phyloP scores from a whole-genome alignment of 2,329 filamentous ascomycete genomes.

The Nigrospora oryzae region DNA sequence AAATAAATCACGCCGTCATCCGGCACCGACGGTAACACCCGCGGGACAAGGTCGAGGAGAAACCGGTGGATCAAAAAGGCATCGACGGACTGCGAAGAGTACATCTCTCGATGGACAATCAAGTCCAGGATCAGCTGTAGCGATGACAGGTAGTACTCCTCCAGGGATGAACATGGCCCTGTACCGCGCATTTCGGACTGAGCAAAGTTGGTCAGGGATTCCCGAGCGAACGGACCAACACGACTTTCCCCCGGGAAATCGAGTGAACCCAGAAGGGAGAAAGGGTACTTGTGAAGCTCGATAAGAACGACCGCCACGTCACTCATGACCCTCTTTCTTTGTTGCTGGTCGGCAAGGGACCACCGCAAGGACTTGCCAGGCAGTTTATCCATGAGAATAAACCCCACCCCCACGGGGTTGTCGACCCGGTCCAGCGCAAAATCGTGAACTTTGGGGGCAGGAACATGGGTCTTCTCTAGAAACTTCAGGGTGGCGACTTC shows the following conservation, averaged over 20 bases:
- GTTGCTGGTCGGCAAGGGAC: constrained; percentile 19
- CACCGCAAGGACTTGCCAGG: constrained; percentile 26
- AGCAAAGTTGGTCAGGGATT: constrained; percentile 25
- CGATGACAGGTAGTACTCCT: constrained; percentile 24
- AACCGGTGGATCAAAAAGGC: constrained; percentile 32
- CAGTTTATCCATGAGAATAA: constrained; percentile 33
- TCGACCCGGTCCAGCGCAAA: constrained; percentile 18
- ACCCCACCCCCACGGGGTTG: constrained; percentile 28
- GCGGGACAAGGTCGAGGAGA: constrained; percentile 27
- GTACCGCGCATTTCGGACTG: constrained; percentile 16
- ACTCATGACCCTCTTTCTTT: constrained; percentile 23
- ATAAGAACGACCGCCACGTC: constrained; percentile 27
- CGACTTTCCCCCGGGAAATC: constrained; percentile 13
- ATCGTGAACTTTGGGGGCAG: constrained; percentile 27
- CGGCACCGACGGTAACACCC: constrained; percentile 9
- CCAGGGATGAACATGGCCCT: constrained; percentile 24
- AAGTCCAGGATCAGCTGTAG: constrained; percentile 26
- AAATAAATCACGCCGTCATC: constrained; percentile 29
- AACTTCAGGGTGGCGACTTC: constrained; percentile 33
- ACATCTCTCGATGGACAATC: constrained; percentile 26
- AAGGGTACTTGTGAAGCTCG: constrained; percentile 26
- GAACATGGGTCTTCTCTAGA: constrained; percentile 24
- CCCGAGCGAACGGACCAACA: constrained; percentile 26
- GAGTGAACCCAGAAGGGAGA: constrained; percentile 26
- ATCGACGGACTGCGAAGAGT: constrained; percentile 21